These are phyloP conservation scores for Paramecium pentaurelia DNA, from an alignment of 73 alveolate species.

Conservation along the genomic window DNA sequence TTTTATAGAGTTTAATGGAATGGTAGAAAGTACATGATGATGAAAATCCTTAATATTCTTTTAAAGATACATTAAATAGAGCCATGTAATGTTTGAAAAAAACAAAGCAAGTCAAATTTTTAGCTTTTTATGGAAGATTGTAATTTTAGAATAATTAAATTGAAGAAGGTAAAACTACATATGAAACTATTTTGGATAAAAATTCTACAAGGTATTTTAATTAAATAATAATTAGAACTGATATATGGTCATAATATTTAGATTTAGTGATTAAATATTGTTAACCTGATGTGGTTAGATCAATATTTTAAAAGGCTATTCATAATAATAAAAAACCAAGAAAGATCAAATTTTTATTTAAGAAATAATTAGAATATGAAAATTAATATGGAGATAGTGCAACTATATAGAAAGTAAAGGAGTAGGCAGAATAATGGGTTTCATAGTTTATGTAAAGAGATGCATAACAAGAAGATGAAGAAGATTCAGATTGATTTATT, in stretches of 20 bases:
- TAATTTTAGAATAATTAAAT: conserved; percentile 77
- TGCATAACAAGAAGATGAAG: background rate
- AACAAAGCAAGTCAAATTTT: conserved; percentile 78
- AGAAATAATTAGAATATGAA: conserved; percentile 76
- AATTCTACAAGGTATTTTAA: conserved; percentile 71
- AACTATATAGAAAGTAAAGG: conserved; percentile 69
- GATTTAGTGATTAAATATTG: conserved; percentile 92
- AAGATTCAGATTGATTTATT: conserved; percentile 20
- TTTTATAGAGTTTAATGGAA: conserved; percentile 30
- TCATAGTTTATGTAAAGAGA: background rate
- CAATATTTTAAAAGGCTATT: conserved; percentile 68
- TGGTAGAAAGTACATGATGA: conserved; percentile 66
- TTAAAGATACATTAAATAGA: conserved; percentile 61
- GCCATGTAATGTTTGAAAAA: conserved; percentile 82
- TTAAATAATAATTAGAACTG: conserved; percentile 73
- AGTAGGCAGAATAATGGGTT: conserved; percentile 72
- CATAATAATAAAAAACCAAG: conserved; percentile 62
- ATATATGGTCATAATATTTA: conserved; percentile 86
- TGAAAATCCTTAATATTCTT: conserved; percentile 44
- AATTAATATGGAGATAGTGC: conserved; percentile 66
- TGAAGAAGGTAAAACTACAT: conserved; percentile 94
- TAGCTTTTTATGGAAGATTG: conserved; percentile 78
- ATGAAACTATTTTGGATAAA: conserved; percentile 85
- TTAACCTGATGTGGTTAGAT: conserved; percentile 58
- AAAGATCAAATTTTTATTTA: conserved; percentile 76